Evolutionary conservation across 1,284 basidiomycete genomes (phyloP).

Genomic region (Apiotrichum domesticum): DNA sequence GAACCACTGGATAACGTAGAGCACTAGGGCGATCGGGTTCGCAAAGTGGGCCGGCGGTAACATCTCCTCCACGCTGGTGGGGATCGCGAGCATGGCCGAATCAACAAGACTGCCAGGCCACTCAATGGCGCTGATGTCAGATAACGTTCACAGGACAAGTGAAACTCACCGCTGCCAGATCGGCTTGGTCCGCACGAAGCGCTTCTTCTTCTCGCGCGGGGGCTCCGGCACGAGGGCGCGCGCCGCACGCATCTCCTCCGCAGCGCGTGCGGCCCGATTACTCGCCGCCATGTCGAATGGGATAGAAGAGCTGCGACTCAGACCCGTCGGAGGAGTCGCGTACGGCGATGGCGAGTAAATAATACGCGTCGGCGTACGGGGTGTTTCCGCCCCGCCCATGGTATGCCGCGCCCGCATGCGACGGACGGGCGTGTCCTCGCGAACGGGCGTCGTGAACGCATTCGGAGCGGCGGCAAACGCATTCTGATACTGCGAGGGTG

Average conservation of each 20-base stretch:
- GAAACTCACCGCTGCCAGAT: constrained; percentile 34
- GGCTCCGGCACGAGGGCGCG: not conserved
- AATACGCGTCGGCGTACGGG: constrained; percentile 4
- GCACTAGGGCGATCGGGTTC: constrained; percentile 31
- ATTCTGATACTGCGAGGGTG: too few species aligned
- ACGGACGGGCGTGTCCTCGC: not conserved
- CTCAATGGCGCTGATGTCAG: constrained; percentile 20
- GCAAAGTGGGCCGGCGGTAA: constrained; percentile 33
- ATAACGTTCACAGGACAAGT: too few species aligned
- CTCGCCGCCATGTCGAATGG: constrained; percentile 42
- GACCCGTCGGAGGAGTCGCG: constrained; percentile 33
- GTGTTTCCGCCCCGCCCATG: not conserved
- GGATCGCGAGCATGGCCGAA: constrained; percentile 21
- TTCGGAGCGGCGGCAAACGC: not conserved
- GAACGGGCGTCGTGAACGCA: constrained; percentile 10
- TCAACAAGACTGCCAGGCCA: constrained; percentile 29
- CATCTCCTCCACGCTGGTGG: constrained; percentile 28
- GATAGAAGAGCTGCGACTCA: constrained; percentile 29
- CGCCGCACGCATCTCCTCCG: constrained; percentile 15
- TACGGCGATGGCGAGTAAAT: constrained; percentile 36
- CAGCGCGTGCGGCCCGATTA: constrained; percentile 21
- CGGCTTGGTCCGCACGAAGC: constrained; percentile 34
- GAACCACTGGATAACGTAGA: constrained; percentile 36
- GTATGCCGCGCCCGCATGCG: not conserved
- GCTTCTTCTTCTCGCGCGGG: constrained; percentile 21